Evolutionary conservation across 169 alveolate genomes (phyloP), one percentile per base, ranked within the genome.

Genomic region (Cryptosporidium sp.): DNA sequence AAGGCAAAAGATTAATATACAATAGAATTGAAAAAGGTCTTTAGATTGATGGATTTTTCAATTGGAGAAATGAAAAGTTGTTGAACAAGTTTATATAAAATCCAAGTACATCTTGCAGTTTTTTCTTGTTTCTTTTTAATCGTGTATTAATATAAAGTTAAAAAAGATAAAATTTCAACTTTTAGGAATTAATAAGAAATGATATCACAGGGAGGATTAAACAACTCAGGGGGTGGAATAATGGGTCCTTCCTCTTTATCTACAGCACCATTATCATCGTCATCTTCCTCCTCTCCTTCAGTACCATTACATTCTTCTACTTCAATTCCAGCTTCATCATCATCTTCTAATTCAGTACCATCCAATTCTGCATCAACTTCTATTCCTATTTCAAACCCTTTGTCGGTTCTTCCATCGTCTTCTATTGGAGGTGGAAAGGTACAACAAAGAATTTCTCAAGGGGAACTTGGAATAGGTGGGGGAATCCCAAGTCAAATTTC

Each of bases 201-300:
- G 71, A 26, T 65, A 10, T 29, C 71, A n/a, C 71, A 65, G 16
- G 71, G 71, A 65, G 71, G 71, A 10, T 14, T 65, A 37, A 65
- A 33, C 21, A 33, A 14, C 50, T 31, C 33, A 33, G 71, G 71
- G 3, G 23, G 52, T 12, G 71, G 71, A 65, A 55, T 21, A 10
- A 21, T 67, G 41, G 29, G 52, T 33, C 29, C 73, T 31, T 18
- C 45, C 37, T 55, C 67, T 8, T 4, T 12, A 26, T 23, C 29
- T 23, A 5, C 67, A 55, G 39, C 0, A 1, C 67, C 33, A 55
- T 9, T 55, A 65, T 43, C 18, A 21, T 6, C 73, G 0, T 37
- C 51, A 67, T 67, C 73, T 7, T n/a, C 45, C 16, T 41, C 43
- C 23, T 70, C 84, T 0, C 9, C 43, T n/a, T 70, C 41, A 3